These are phyloP conservation scores for Penicillium parvum DNA, from an alignment of 495 filamentous ascomycete species.

Conservation along the genomic window DNA sequence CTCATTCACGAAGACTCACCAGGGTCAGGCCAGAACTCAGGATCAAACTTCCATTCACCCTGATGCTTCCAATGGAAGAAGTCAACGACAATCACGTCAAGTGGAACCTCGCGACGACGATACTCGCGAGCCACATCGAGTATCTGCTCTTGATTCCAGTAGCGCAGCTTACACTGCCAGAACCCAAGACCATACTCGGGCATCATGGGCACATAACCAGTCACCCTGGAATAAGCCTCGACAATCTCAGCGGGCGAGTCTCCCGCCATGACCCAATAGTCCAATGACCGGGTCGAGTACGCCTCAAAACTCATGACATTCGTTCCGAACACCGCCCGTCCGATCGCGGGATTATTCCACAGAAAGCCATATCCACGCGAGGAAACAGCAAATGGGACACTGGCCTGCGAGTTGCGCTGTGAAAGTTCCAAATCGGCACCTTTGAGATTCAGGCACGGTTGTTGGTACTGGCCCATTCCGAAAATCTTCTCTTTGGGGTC, in stretches of 20 bases:
- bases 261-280: slow-evolving; percentile 57
- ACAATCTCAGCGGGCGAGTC: slow-evolving; percentile 49
- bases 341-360: slow-evolving; percentile 57
- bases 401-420: slow-evolving; percentile 58
- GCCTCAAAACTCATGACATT: slow-evolving; percentile 58
- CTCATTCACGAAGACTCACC: slow-evolving; percentile 22
- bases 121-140: slow-evolving; percentile 52
- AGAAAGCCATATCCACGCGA: slow-evolving; percentile 53
- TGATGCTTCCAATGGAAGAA: slow-evolving; percentile 60
- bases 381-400: slow-evolving; percentile 52
- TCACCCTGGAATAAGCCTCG: slow-evolving; percentile 45
- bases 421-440: slow-evolving; percentile 54
- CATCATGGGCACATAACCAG: slow-evolving; percentile 56
- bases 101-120: slow-evolving; percentile 41
- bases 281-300: slow-evolving; percentile 46
- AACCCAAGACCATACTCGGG: slow-evolving; percentile 59
- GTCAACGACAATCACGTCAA: slow-evolving; percentile 57
- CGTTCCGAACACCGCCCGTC: slow-evolving; percentile 51
- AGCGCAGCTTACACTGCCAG: slow-evolving; percentile 60
- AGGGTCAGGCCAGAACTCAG: slow-evolving; percentile 54
- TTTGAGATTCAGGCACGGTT: slow-evolving; percentile 52
- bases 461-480: slow-evolving; percentile 62
- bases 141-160: slow-evolving; percentile 55
- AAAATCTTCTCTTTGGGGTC: slow-evolving; percentile 51
- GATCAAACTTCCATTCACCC: slow-evolving; percentile 56